Base-by-base conservation (phyloP, 2,329 filamentous ascomycete genomes). In the Diaporthe citrichinensis region DNA sequence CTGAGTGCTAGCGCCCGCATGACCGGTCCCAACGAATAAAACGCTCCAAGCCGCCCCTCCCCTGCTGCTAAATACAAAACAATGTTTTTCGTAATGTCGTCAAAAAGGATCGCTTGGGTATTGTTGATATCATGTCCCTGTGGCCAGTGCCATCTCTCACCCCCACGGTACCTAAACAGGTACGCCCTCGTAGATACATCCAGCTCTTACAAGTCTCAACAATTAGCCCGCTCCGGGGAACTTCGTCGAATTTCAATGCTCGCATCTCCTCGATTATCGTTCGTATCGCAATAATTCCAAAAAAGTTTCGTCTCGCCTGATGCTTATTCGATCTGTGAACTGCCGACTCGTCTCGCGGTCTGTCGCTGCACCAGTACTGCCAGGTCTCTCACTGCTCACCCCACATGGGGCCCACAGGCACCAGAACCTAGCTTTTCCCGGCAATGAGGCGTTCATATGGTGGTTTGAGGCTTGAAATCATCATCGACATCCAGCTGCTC, bases 401-500 rank as follows among this genome's bases (percentile, higher is more conserved):
- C 44, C 46, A 25, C 12, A 28, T 15, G 4, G 1, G 6, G 9
- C 44, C 31, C 17, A 7, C n/a, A 39, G 20, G 20, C 2, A 9
- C 3, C 14, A 14, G 4, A 4, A 6, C 15, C 31, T n/a, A 8
- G 9, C 1, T 12, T 7, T 4, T 6, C 46, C 1, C n/a, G 1
- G 5, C 12, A 12, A 3, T 2, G 3, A 2, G 28, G 8, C 17
- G 2, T 41, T 65, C 34, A 65, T 8, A 55, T 31, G 4, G 31
- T 12, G 0, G 58, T 65, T 20, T 41, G 71, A 15, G 76, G 76
- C 20, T 55, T 75, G 62, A 77, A 77, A 23, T 75, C 76, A 46
- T 75, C 76, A 20, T 61, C 44, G 10, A 75, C 73, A 0, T 75
- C 62, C 5, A 77, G 69, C 49, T 77, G 76, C 69, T 71, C 73